Percentiles rank a stretch among this genome's conserved stretches.
Conservation (phyloP, 495 filamentous ascomycete species). For the Hypoxylon lienhwacheense region DNA sequence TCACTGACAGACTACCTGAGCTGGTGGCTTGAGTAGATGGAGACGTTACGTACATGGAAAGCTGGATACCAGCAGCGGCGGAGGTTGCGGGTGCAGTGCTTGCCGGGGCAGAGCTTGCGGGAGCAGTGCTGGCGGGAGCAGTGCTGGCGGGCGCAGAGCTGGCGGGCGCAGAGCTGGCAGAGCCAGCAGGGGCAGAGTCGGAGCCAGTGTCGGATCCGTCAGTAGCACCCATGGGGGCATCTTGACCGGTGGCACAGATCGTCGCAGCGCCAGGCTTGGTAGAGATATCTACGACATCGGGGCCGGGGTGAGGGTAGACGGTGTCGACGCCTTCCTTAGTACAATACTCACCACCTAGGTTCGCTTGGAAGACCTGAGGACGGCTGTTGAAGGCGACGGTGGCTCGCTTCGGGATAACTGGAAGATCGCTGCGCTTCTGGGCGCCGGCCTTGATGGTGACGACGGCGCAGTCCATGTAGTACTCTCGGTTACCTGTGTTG, state of each 20-base stretch:
- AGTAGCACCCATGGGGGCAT: conserved; percentile 31
- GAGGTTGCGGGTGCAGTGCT: neutral
- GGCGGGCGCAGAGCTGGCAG: conserved; percentile 13
- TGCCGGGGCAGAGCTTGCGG: conserved; percentile 6
- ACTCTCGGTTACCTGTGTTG: conserved; percentile 66
- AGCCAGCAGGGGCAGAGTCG: conserved; percentile 24
- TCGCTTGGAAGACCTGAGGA: conserved; percentile 62
- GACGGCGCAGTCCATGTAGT: conserved; percentile 68
- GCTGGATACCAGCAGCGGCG: neutral
- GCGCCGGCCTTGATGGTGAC: conserved; percentile 54
- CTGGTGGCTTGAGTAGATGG: neutral
- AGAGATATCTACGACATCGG: conserved; percentile 53
- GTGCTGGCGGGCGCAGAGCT: conserved; percentile 24
- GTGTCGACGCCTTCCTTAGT: conserved; percentile 60
- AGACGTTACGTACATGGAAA: conserved; percentile 20
- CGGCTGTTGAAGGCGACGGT: conserved; percentile 53
- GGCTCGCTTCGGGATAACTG: conserved; percentile 32
- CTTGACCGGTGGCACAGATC: conserved; percentile 39
- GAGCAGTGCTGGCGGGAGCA: conserved; percentile 8
- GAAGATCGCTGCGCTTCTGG: conserved; percentile 37
- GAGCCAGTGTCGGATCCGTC: conserved; percentile 33
- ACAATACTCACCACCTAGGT: conserved; percentile 55
- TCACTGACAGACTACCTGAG: too few species aligned
- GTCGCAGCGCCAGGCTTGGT: conserved; percentile 36
- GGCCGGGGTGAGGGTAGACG: conserved; percentile 73